Percentiles rank a stretch among this genome's conserved stretches.
These are phyloP conservation scores for Asterella californica DNA, from an alignment of 225 moss, liverwort and hornwort genomes.

Conservation along the genomic window DNA sequence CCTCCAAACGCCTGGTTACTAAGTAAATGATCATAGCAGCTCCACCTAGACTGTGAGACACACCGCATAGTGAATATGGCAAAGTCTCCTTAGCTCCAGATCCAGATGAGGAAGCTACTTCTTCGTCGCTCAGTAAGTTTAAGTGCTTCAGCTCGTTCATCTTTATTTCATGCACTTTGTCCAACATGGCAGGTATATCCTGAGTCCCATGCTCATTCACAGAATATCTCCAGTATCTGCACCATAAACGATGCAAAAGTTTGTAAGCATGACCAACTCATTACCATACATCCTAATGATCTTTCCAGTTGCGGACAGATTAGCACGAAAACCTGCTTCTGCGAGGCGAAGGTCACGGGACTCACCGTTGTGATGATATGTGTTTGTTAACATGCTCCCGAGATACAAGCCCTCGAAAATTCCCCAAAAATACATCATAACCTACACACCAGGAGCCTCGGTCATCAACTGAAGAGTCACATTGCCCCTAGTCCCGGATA, in stretches of 20 bases:
- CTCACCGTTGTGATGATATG: slow-evolving; percentile 78
- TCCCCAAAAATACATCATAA: slow-evolving; percentile 96
- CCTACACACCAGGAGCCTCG: slow-evolving; percentile 41
- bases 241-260: not conserved
- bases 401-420: slow-evolving; percentile 87
- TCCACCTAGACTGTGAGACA: slow-evolving; percentile 88
- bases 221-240: slow-evolving; percentile 85
- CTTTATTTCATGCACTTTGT: slow-evolving; percentile 68
- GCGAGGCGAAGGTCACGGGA: not conserved
- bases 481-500: not conserved
- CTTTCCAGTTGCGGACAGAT: not conserved
- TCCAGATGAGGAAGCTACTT: slow-evolving; percentile 38
- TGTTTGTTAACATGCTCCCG: slow-evolving; percentile 76
- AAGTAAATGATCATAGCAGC: slow-evolving; percentile 80
- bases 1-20: slow-evolving; percentile 62
- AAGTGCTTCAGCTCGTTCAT: slow-evolving; percentile 56
- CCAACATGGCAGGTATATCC: slow-evolving; percentile 80
- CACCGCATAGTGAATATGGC: slow-evolving; percentile 80
- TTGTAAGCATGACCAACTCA: not conserved
- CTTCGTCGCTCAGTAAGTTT: slow-evolving; percentile 22
- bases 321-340: not conserved
- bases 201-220: slow-evolving; percentile 85
- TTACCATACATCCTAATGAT: not conserved
- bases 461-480: not conserved
- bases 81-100: slow-evolving; percentile 35